phyloP scores from a whole-genome alignment of 2,329 filamentous ascomycete species.

The Akanthomyces muscarius region DNA sequence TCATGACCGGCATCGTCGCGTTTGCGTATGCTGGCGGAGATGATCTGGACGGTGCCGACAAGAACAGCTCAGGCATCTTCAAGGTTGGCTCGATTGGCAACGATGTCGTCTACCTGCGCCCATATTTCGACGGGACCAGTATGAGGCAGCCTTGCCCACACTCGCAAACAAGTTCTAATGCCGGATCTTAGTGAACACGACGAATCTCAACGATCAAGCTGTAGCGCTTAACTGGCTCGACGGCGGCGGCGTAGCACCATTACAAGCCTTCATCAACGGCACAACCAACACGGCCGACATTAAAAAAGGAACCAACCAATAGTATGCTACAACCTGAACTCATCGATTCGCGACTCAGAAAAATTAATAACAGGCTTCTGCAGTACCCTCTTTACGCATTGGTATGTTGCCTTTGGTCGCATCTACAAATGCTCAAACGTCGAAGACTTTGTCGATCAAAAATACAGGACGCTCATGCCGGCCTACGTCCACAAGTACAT shows the following conservation, averaged over 20 bases:
- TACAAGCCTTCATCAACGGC: slow-evolving; percentile 25
- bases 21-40: slow-evolving; percentile 28
- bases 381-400: slow-evolving; percentile 27
- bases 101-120: slow-evolving; percentile 24
- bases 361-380: not conserved
- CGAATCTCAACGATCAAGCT: slow-evolving; percentile 27
- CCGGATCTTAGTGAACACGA: slow-evolving; percentile 21
- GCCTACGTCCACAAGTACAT: slow-evolving; percentile 34
- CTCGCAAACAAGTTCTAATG: not conserved
- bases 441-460: slow-evolving; percentile 16
- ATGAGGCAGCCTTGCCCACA: not conserved
- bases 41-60: not conserved
- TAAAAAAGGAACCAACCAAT: slow-evolving; percentile 27
- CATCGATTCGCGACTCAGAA: not conserved
- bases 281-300: slow-evolving; percentile 22
- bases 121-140: slow-evolving; percentile 31
- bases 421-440: slow-evolving; percentile 26
- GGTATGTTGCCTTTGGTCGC: slow-evolving; percentile 27
- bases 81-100: slow-evolving; percentile 25
- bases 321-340: slow-evolving; percentile 19
- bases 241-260: slow-evolving; percentile 26
- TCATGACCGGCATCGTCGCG: slow-evolving; percentile 29
- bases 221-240: slow-evolving; percentile 29
- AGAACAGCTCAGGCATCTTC: slow-evolving; percentile 28
- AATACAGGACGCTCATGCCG: slow-evolving; percentile 15